Percentiles rank a stretch among this genome's conserved stretches.
phyloP scores from a whole-genome alignment of 2,329 filamentous ascomycete genomes.

The Eurotiales sp. region DNA sequence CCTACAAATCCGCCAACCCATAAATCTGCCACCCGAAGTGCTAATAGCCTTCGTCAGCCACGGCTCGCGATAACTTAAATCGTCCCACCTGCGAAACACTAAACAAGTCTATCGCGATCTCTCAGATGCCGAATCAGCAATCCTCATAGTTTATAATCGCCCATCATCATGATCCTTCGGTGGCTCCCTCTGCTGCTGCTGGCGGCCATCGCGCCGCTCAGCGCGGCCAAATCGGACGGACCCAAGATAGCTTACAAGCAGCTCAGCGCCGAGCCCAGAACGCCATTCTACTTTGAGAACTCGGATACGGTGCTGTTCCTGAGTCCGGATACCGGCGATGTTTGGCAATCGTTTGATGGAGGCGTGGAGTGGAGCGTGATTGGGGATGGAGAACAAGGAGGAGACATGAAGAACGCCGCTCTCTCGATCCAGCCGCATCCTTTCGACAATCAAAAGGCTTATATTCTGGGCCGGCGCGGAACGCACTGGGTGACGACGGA shows the following conservation, averaged over 20 bases:
- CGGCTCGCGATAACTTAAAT: not conserved
- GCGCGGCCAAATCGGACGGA: slow-evolving; percentile 48
- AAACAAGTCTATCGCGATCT: not conserved
- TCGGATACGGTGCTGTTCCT: slow-evolving; percentile 76
- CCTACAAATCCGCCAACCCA: no score
- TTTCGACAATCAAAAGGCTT: slow-evolving; percentile 73
- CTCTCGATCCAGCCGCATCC: slow-evolving; percentile 69
- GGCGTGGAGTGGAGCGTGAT: slow-evolving; percentile 71
- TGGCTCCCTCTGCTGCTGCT: slow-evolving; percentile 52
- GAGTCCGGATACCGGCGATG: slow-evolving; percentile 59
- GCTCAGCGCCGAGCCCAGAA: slow-evolving; percentile 64
- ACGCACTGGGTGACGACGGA: slow-evolving; percentile 82
- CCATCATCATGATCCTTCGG: slow-evolving; percentile 37
- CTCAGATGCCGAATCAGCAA: slow-evolving; percentile 15
- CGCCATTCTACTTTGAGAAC: slow-evolving; percentile 86
- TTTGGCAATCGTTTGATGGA: slow-evolving; percentile 77
- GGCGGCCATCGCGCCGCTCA: slow-evolving; percentile 40
- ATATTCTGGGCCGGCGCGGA: slow-evolving; percentile 64
- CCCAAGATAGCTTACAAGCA: slow-evolving; percentile 63
- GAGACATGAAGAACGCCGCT: slow-evolving; percentile 31
- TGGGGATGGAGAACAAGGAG: slow-evolving; percentile 47
- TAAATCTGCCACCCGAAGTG: no score
- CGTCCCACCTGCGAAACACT: not conserved
- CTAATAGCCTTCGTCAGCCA: no score
- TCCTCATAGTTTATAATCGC: slow-evolving; percentile 29